Percentiles rank a stretch among this genome's conserved stretches.
Conservation (phyloP, 257 asterid species). For the Leonotis leonurus region DNA sequence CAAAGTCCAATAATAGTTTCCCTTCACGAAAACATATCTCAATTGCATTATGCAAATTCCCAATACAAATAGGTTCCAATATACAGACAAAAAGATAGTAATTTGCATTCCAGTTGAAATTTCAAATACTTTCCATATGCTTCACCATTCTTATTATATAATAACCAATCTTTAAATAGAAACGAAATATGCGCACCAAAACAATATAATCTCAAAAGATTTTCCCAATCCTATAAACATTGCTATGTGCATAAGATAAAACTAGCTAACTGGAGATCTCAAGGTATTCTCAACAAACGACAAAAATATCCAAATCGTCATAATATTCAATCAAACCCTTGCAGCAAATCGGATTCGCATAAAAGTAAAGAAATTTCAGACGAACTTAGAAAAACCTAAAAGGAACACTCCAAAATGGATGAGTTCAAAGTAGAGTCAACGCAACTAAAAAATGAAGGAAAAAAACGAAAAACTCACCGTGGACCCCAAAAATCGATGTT, state of each 20-base stretch:
- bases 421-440: slow-evolving; percentile 35
- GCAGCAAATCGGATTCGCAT: neutral
- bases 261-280: slow-evolving; percentile 10
- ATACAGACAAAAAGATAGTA: slow-evolving; percentile 9
- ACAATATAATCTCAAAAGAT: no score
- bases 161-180: slow-evolving; percentile 4
- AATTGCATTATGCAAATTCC: neutral
- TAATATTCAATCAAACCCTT: neutral
- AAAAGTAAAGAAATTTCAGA: neutral
- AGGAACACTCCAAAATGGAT: slow-evolving; percentile 11
- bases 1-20: neutral
- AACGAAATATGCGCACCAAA: slow-evolving; percentile 5
- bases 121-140: neutral
- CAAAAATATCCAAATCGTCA: neutral
- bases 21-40: neutral
- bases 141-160: neutral
- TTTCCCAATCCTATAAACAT: neutral
- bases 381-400: neutral
- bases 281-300: neutral
- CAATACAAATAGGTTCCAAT: neutral
- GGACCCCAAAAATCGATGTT: slow-evolving; percentile 17
- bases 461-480: slow-evolving; percentile 21
- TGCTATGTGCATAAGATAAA: no score
- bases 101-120: slow-evolving; percentile 4
- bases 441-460: slow-evolving; percentile 5